Evolutionary conservation across 164 flowering plant genomes (phyloP).

Genomic region (Houttuynia cordata): DNA sequence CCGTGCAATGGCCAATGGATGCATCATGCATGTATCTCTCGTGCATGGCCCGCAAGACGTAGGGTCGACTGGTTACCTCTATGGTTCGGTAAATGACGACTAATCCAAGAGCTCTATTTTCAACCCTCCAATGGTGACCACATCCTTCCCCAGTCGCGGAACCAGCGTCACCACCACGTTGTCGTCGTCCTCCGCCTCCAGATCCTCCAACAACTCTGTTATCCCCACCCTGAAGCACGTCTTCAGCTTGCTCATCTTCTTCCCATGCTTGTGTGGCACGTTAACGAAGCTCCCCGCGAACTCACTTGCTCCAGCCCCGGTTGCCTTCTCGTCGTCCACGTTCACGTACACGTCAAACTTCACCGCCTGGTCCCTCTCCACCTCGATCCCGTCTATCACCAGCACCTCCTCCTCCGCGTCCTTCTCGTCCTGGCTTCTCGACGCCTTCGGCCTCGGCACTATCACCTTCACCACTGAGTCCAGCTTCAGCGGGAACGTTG

Average conservation of each 20-base stretch:
- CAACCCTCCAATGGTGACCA: constrained; percentile 3
- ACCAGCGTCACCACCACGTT: constrained; percentile 6
- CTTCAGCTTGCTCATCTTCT: constrained; percentile 6
- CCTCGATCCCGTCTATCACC: constrained; percentile 10
- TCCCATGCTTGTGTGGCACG: background rate
- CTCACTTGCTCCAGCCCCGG: constrained; percentile 25
- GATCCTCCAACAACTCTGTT: constrained; percentile 23
- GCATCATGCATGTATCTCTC: too few relatives aligned
- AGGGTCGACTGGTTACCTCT: too few relatives aligned
- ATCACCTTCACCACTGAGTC: constrained; percentile 15
- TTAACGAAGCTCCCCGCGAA: constrained; percentile 31
- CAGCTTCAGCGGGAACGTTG: constrained; percentile 25
- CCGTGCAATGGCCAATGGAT: too few relatives aligned
- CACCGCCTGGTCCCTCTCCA: constrained; percentile 25
- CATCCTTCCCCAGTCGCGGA: constrained; percentile 6
- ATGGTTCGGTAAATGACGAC: too few relatives aligned
- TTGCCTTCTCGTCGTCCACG: constrained; percentile 30
- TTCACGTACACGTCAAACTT: constrained; percentile 54
- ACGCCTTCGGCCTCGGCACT: constrained; percentile 41
- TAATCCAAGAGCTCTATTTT: constrained; percentile 1
- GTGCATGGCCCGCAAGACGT: too few relatives aligned
- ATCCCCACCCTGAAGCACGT: constrained; percentile 16
- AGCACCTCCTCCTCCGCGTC: constrained; percentile 25
- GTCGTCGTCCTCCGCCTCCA: constrained; percentile 37
- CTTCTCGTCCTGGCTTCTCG: constrained; percentile 29